Conservation (phyloP, 176 grass and related monocot species). For the Aechmea fasciata region DNA sequence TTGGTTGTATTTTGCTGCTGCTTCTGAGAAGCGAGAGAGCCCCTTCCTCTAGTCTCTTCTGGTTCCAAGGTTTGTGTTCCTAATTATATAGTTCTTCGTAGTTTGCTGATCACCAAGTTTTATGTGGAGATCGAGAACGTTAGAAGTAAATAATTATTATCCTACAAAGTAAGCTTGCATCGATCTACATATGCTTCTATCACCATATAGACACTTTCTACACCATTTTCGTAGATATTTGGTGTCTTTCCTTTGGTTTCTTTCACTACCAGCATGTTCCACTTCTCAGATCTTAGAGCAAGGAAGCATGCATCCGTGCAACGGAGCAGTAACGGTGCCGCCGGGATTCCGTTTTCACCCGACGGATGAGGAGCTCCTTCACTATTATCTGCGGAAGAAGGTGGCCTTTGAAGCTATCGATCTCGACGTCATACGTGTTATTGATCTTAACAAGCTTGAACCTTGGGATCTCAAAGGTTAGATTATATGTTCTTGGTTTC, state of each 20-base stretch:
- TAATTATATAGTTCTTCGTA: neutral
- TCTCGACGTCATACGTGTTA: slow-evolving; percentile 95
- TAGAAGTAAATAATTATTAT: too few relatives aligned
- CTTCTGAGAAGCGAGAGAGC: neutral
- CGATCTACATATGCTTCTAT: neutral
- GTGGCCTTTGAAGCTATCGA: slow-evolving; percentile 91
- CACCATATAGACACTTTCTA: neutral
- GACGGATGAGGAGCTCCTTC: slow-evolving; percentile 89
- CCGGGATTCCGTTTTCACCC: slow-evolving; percentile 95
- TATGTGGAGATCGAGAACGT: too few relatives aligned
- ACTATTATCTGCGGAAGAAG: slow-evolving; percentile 99
- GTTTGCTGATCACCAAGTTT: neutral
- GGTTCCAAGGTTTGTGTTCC: neutral
- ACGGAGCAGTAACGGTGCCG: slow-evolving; percentile 53
- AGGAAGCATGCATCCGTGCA: slow-evolving; percentile 53
- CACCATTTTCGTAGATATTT: neutral
- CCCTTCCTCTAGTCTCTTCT: neutral
- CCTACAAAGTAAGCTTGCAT: neutral
- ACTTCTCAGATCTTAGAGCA: slow-evolving; percentile 13
- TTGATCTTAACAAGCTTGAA: slow-evolving; percentile 89
- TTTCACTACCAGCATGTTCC: slow-evolving; percentile 1
- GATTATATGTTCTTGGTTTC: neutral
- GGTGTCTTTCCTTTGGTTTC: neutral
- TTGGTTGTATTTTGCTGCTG: neutral
- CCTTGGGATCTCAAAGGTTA: slow-evolving; percentile 98